Base-by-base conservation (phyloP, 306 rosid species). In the Carpinus viminea region DNA sequence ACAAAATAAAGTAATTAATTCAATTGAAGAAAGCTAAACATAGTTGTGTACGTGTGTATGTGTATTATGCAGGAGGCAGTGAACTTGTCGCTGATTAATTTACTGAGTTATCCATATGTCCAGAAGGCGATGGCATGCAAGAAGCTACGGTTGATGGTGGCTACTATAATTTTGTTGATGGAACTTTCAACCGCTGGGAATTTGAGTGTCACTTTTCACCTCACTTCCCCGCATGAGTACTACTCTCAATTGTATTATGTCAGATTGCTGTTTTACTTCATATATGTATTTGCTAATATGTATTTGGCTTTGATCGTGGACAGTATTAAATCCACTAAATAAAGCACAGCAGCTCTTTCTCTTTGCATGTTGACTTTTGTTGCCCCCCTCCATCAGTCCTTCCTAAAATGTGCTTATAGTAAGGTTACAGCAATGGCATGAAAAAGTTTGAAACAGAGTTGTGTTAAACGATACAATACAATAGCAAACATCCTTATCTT, bases 31-130 rank as follows among this genome's bases (percentile, higher is more conserved):
- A 31, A 31, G 34, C 34, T 31, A 31, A 31, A 31, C 34, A 31
- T 31, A 31, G 3, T 31, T 31, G 34, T 31, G 34, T 24, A 24
- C 26, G 26, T 31, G 20, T 31, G 20, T 4, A 13, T 16, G 36
- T n/a, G 15, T 47, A 74, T 76, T 51, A 20, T 86, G 79, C 83
- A 91, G 96, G 92, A 88, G 70, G 78, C 97, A 8, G 93, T 91
- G 88, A 85, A 88, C 47, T 72, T 89, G 76, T 91, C 97, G 5
- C 18, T 89, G 8, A 41, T 31, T 43, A 89, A 89, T 76, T 79
- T 91, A 69, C 71, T 4, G 20, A 83, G 85, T 56, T 89, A 89
- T 75, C 92, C 93, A 28, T 91, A 85, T 70, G 89, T 91, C 74
- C 60, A 26, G 28, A 82, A 8, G 17, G 84, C 31, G 45, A 4